Base-by-base conservation (phyloP, 2,329 filamentous ascomycete genomes). In the Polytolypa hystricis region DNA sequence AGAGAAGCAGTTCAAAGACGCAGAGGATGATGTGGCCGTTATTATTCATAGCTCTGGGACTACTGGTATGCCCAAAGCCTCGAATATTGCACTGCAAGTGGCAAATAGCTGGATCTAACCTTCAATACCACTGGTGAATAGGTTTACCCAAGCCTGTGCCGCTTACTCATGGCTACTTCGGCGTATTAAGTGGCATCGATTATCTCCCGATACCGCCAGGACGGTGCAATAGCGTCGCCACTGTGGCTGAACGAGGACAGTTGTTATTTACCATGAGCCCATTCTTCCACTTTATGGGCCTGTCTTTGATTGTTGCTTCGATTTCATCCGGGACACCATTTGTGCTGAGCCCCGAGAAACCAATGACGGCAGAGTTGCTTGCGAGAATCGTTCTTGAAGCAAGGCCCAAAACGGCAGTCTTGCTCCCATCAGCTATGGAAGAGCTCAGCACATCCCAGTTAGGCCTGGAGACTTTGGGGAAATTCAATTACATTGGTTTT, bases 21-120 rank as follows among this genome's bases (percentile, higher is more conserved):
- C 37, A 0, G 47, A 51, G 27, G 35, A 55, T 14, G 41, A 51
- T 5, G 36, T 39, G 3, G 35, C 40, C 2, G 37, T 52, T 8
- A 53, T 58, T 6, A 53, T 58, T 18, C 58, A 60, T 38, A 60
- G 56, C 12, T 60, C 57, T n/a, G 57, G 57, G 16, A 56, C 56
- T 2, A 60, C 57, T 10, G 57, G 57, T 55, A 40, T 26, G 43
- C 38, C 12, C 20, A n/a, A n/a, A n/a, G n/a, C n/a, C n/a, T 8
- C n/a, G 5, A 7, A 23, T 7, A 10, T 29, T 8, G 11, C 21
- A 26, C 7, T 21, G 11, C n/a, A 15, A n/a, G 2, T 12, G 9
- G 33, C 21, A 21, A 3, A 5, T n/a, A 9, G 16, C 18, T 21
- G 8, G 23, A 32, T 18, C 4, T 5, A 4, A 26, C n/a, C 10